phyloP scores from a whole-genome alignment of 768 basidiomycete species.

The Serendipita sp. region DNA sequence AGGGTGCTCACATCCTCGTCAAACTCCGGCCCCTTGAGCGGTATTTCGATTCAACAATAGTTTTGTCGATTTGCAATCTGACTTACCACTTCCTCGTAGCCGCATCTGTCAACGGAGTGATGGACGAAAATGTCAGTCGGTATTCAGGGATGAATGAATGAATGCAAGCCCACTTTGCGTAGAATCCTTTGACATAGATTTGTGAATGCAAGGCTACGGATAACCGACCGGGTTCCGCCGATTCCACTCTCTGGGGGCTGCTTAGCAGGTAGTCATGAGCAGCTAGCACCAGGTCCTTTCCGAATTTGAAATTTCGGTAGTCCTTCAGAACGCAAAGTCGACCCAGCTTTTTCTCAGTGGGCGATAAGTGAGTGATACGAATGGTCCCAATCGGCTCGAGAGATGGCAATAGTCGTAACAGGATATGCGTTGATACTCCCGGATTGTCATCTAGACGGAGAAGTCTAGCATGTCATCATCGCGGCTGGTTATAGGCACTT shows the following conservation, averaged over 20 bases:
- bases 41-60: constrained; percentile 5
- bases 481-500: constrained; percentile 11
- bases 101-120: constrained; percentile 19
- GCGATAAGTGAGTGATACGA: constrained; percentile 28
- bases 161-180: constrained; percentile 43
- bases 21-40: constrained; percentile 41
- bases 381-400: constrained; percentile 54
- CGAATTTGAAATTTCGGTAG: constrained; percentile 48
- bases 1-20: constrained; percentile 37
- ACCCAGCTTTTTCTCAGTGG: constrained; percentile 48
- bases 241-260: constrained; percentile 17
- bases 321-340: constrained; percentile 33
- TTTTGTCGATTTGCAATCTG: background rate
- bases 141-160: constrained; percentile 19
- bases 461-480: constrained; percentile 6
- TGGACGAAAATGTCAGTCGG: constrained; percentile 30
- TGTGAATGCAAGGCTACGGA: constrained; percentile 52
- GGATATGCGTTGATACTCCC: constrained; percentile 46
- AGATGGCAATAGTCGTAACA: constrained; percentile 49
- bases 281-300: constrained; percentile 43
- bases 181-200: constrained; percentile 53
- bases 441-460: constrained; percentile 27
- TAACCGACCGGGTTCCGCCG: constrained; percentile 14
- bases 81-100: background rate
- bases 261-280: constrained; percentile 43